These are phyloP conservation scores for Metarhizium guizhouense DNA, from an alignment of 2,329 filamentous ascomycete genomes.

Conservation along the genomic window DNA sequence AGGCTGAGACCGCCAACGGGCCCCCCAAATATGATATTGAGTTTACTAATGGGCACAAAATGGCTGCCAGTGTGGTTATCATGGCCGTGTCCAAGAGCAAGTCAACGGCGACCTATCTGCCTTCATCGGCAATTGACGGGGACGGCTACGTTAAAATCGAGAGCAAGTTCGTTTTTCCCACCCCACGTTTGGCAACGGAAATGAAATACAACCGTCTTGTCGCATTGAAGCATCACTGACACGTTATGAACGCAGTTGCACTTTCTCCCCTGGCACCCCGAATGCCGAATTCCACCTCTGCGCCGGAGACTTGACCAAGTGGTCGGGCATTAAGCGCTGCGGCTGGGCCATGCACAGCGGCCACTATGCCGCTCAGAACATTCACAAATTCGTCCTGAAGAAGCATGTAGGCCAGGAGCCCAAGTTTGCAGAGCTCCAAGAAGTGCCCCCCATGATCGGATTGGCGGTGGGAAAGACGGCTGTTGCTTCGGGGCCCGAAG, in stretches of 20 bases:
- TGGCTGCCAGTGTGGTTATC: conserved; percentile 57
- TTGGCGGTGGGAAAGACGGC: conserved; percentile 63
- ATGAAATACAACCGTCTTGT: background rate
- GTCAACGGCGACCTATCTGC: conserved; percentile 56
- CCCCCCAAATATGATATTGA: conserved; percentile 36
- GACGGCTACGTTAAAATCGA: conserved; percentile 59
- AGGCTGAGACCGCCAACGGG: conserved; percentile 35
- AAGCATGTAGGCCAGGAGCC: conserved; percentile 30
- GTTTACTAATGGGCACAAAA: conserved; percentile 49
- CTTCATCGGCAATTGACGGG: conserved; percentile 45
- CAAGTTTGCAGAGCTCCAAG: conserved; percentile 38
- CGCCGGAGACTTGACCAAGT: conserved; percentile 58
- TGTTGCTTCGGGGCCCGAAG: conserved; percentile 51
- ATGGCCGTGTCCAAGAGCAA: conserved; percentile 57
- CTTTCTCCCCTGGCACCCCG: conserved; percentile 42
- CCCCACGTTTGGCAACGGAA: background rate
- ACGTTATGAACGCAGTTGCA: conserved; percentile 30
- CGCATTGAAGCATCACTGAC: background rate
- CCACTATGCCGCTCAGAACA: conserved; percentile 55
- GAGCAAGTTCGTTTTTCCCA: conserved; percentile 33
- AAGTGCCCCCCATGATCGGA: conserved; percentile 58
- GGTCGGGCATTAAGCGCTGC: conserved; percentile 74
- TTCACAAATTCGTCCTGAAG: conserved; percentile 51
- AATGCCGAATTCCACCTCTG: conserved; percentile 57
- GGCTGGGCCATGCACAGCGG: conserved; percentile 70